phyloP scores from a whole-genome alignment of 345 rosid genomes.

The Geranium rotundifolium region DNA sequence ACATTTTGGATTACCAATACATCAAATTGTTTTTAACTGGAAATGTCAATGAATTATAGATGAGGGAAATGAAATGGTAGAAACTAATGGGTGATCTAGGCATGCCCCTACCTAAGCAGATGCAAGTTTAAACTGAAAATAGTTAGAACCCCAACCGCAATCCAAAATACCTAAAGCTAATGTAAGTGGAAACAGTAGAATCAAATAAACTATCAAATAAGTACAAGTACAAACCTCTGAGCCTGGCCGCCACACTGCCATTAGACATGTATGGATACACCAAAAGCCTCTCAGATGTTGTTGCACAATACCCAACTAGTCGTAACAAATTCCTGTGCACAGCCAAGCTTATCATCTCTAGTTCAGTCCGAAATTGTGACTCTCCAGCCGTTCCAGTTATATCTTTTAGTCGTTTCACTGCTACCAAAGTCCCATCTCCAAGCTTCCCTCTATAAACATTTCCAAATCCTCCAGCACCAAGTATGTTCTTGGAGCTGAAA shows the following conservation, averaged over 20 bases:
- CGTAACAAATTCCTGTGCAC: conserved; percentile 80
- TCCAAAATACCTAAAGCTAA: background rate
- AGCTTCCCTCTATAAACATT: conserved; percentile 89
- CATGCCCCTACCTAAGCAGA: too few relatives aligned
- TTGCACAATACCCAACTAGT: conserved; percentile 71
- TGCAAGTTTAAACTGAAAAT: too few relatives aligned
- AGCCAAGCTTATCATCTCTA: conserved; percentile 94
- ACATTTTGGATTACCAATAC: too few relatives aligned
- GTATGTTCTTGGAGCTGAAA: conserved; percentile 70
- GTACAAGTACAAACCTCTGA: conserved; percentile 50
- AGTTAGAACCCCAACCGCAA: background rate
- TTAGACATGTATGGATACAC: conserved; percentile 92
- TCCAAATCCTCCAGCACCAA: conserved; percentile 91
- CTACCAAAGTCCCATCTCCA: conserved; percentile 58
- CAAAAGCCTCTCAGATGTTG: conserved; percentile 66
- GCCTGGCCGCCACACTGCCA: conserved; percentile 92
- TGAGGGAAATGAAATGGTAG: too few relatives aligned
- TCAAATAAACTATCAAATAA: background rate
- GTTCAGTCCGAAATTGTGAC: conserved; percentile 79
- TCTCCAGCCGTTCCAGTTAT: conserved; percentile 64
- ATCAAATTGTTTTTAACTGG: too few relatives aligned
- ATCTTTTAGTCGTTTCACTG: conserved; percentile 80
- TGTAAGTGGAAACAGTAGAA: background rate
- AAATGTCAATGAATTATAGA: too few relatives aligned
- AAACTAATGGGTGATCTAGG: too few relatives aligned